Evolutionary conservation across 2,329 filamentous ascomycete genomes (phyloP).

Genomic region (Fusarium sp.): DNA sequence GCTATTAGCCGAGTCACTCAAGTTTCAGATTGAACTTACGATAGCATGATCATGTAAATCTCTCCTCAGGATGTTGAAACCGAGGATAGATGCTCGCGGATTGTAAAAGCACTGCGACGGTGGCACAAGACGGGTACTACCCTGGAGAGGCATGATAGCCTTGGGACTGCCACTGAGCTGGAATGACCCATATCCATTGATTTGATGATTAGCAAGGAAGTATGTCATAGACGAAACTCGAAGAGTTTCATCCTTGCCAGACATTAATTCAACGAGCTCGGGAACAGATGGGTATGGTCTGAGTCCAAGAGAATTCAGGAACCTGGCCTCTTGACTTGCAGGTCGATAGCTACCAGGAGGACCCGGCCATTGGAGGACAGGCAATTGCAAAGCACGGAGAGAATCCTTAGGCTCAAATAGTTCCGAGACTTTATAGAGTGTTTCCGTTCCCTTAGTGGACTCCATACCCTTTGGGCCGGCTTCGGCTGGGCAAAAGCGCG

Average conservation of each 20-base stretch:
- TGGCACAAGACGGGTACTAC: conserved; percentile 73
- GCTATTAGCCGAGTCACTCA: conserved; percentile 12
- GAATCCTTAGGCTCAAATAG: conserved; percentile 83
- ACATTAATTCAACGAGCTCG: conserved; percentile 84
- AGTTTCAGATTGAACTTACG: conserved; percentile 51
- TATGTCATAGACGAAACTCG: conserved; percentile 82
- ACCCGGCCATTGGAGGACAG: conserved; percentile 85
- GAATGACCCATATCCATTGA: conserved; percentile 78
- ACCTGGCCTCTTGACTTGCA: conserved; percentile 78
- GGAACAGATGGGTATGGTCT: conserved; percentile 76
- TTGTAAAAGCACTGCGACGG: conserved; percentile 88
- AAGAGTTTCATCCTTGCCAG: conserved; percentile 67
- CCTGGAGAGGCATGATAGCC: conserved; percentile 79
- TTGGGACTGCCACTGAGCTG: conserved; percentile 67
- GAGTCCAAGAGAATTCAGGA: conserved; percentile 80
- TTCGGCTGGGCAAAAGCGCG: conserved; percentile 86
- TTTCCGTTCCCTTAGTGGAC: conserved; percentile 62
- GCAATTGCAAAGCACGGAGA: conserved; percentile 77
- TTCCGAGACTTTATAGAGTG: conserved; percentile 79
- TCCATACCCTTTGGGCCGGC: conserved; percentile 68
- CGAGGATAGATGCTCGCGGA: conserved; percentile 78
- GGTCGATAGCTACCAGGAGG: conserved; percentile 71
- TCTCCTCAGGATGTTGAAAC: conserved; percentile 80
- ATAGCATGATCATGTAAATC: conserved; percentile 84
- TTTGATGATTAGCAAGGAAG: conserved; percentile 83